Evolutionary conservation across 441 rosid species (phyloP).

Genomic region (Erodium texanum): DNA sequence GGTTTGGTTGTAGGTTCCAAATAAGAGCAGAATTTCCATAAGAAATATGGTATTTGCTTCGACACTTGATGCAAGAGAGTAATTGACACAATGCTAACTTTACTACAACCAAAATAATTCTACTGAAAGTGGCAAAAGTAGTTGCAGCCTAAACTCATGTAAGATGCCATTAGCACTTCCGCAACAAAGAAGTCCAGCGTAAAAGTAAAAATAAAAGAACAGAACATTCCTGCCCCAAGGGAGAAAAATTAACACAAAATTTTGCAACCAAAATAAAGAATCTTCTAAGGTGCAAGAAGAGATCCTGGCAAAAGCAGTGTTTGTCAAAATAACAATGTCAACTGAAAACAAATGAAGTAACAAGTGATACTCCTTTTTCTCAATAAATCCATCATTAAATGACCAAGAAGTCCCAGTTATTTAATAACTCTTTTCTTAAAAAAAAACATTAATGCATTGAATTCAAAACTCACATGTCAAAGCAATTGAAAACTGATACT

Average conservation of each 20-base stretch:
- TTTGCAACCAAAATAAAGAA: no score
- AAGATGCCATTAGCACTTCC: neutral
- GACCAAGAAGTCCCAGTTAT: neutral
- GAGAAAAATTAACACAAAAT: neutral
- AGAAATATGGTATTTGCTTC: neutral
- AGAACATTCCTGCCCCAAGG: neutral
- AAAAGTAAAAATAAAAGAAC: neutral
- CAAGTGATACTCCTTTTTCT: neutral
- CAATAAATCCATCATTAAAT: neutral
- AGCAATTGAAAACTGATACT: neutral
- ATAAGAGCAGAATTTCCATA: neutral
- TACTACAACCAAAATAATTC: neutral
- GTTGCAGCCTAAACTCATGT: neutral
- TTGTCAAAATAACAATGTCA: neutral
- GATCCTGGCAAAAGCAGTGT: no score
- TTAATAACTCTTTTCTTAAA: neutral
- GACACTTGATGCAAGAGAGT: conserved; percentile 1
- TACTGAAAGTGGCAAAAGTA: neutral
- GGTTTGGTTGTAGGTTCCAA: neutral
- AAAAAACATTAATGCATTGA: neutral
- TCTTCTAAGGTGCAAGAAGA: no score
- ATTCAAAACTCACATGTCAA: no score
- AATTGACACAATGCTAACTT: neutral
- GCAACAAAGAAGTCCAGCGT: neutral
- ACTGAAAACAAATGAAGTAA: neutral